Evolutionary conservation across 2,329 filamentous ascomycete species (phyloP).

Genomic region (Aspergillus sclerotialis): DNA sequence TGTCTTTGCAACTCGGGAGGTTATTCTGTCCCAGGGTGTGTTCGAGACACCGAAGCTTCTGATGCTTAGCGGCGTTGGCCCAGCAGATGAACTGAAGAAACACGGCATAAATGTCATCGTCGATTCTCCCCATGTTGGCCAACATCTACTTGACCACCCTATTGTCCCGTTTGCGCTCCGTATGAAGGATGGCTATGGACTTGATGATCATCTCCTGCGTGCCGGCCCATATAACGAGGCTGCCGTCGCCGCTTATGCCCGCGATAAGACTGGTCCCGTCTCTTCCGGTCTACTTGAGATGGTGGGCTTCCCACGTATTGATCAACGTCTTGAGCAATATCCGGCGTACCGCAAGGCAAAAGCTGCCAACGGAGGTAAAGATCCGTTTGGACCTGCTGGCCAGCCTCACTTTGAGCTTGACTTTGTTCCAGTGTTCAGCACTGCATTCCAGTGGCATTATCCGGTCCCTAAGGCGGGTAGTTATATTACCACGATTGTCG

Average conservation of each 20-base stretch:
- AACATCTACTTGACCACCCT: constrained; percentile 33
- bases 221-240: constrained; percentile 23
- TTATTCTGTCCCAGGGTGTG: constrained; percentile 42
- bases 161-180: constrained; percentile 36
- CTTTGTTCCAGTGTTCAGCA: constrained; percentile 54
- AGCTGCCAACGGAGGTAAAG: constrained; percentile 33
- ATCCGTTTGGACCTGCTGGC: constrained; percentile 50
- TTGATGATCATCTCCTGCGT: constrained; percentile 37
- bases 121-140: constrained; percentile 21
- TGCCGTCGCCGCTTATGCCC: constrained; percentile 30
- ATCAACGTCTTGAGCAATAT: constrained; percentile 44
- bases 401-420: constrained; percentile 58
- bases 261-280: constrained; percentile 36
- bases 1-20: constrained; percentile 45
- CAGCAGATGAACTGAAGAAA: constrained; percentile 32
- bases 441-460: constrained; percentile 46
- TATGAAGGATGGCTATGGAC: constrained; percentile 35
- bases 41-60: constrained; percentile 49
- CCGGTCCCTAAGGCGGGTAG: constrained; percentile 38
- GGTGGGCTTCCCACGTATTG: constrained; percentile 54
- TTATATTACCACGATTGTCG: constrained; percentile 52
- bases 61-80: constrained; percentile 44
- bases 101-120: constrained; percentile 25
- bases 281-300: constrained; percentile 43
- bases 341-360: constrained; percentile 42